phyloP scores from a whole-genome alignment of 2,329 filamentous ascomycete species.

The Hypoxylon sp. region DNA sequence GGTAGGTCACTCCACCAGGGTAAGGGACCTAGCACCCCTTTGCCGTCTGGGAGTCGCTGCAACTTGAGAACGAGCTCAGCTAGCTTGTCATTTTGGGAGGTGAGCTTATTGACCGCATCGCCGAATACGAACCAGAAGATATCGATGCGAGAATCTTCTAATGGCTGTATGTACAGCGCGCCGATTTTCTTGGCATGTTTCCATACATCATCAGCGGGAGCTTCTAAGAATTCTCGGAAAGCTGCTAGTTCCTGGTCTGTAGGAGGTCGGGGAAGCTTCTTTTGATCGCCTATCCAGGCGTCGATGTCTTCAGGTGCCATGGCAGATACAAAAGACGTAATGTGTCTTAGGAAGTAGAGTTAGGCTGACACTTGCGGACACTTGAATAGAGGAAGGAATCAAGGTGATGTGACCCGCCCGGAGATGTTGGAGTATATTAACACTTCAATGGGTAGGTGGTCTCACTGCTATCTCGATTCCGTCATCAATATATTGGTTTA shows the following conservation, averaged over 20 bases:
- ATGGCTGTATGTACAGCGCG: constrained; percentile 20
- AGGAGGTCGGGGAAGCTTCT: constrained; percentile 15
- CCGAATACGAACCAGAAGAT: constrained; percentile 24
- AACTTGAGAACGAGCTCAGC: constrained; percentile 24
- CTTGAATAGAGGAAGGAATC: too few species aligned
- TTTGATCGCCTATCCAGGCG: constrained; percentile 17
- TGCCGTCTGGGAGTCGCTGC: constrained; percentile 26
- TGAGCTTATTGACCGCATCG: constrained; percentile 24
- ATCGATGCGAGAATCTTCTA: constrained; percentile 20
- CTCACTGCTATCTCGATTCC: too few species aligned
- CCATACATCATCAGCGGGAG: constrained; percentile 13
- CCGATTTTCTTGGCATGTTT: constrained; percentile 15
- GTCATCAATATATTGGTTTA: too few species aligned
- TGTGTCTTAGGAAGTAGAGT: too few species aligned
- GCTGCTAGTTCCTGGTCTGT: constrained; percentile 18
- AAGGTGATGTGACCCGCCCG: too few species aligned
- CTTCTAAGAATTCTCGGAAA: constrained; percentile 17
- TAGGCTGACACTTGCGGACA: too few species aligned
- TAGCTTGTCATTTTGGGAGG: constrained; percentile 30
- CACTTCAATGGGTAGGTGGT: too few species aligned
- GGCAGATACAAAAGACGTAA: background rate
- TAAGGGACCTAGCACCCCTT: constrained; percentile 19
- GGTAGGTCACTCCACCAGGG: constrained; percentile 28
- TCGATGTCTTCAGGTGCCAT: constrained; percentile 23
- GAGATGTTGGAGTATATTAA: too few species aligned